Evolutionary conservation across 352 stramenopile species (phyloP), one percentile per base, ranked within the genome.

Genomic region (Phytophthora pistaciae): DNA sequence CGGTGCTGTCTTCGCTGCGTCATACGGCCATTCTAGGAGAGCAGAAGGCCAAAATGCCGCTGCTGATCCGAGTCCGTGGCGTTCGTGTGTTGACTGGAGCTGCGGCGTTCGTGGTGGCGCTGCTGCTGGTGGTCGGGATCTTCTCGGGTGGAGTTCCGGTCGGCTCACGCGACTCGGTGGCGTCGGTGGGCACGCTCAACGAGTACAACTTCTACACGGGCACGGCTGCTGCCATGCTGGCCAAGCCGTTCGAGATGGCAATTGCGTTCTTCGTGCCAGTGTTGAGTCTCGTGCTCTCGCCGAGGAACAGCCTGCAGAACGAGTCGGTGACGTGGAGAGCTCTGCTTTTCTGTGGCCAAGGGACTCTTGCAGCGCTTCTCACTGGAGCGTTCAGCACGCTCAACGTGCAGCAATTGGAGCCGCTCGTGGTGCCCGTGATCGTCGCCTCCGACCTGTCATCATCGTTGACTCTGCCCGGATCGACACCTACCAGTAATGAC

Each of bases 191-290:
- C 29, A 58, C 79, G n/a, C 53, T 85, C 14, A 74, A 71, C n/a
- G 25, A 77, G 14, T 81, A 87, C 61, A 90, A 88, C 50, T 90
- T 90, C 20, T 88, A 86, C 56, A 76, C 81, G 11, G 82, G 78
- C 13, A 86, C 77, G 10, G 31, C 54, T 2, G 72, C 77, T 16
- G 67, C 76, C 3, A 49, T 84, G 8, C 31, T 83, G 4, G 69
- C 76, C 11, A 84, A 84, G 49, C 57, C 78, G 20, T 85, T 88
- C 52, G 78, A 88, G 38, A 53, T 87, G 61, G 72, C 60, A 1
- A 60, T 78, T 8, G 44, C 70, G 5, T 36, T 87, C 38, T 69
- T 90, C 49, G 49, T 90, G 7, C 80, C 82, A 2, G 72, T 90
- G 27, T 27, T 88, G 50, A 70, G 67, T 42, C 58, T 90, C 7